A percentile compares a stretch with the other conserved stretches of the same genome.
Evolutionary conservation across 805 yeast species (phyloP).

Genomic region (Metschnikowia rubicola): DNA sequence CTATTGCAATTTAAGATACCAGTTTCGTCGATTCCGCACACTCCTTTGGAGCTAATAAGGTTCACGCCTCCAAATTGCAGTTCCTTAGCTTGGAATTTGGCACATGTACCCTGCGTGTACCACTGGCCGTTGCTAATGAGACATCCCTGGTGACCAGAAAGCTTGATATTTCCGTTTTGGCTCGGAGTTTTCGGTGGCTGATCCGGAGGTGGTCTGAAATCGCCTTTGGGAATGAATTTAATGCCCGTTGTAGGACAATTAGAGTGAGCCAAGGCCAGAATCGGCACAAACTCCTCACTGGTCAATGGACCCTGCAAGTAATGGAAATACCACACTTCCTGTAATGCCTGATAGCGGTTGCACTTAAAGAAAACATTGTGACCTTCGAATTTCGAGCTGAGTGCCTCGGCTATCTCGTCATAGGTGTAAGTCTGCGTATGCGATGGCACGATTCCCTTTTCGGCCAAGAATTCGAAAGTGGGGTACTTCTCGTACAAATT

Average conservation of each 20-base stretch:
- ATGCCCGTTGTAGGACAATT: constrained; percentile 72
- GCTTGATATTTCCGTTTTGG: constrained; percentile 37
- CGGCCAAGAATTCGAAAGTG: constrained; percentile 34
- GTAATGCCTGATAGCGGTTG: constrained; percentile 19
- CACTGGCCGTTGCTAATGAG: constrained; percentile 83
- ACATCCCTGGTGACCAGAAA: constrained; percentile 62
- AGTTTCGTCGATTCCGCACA: constrained; percentile 47
- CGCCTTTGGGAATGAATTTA: constrained; percentile 67
- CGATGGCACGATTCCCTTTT: constrained; percentile 37
- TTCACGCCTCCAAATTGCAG: constrained; percentile 73
- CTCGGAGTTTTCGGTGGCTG: constrained; percentile 18
- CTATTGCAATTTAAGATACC: constrained; percentile 16
- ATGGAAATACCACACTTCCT: constrained; percentile 28
- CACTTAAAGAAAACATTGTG: constrained; percentile 38
- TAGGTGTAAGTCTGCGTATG: constrained; percentile 30
- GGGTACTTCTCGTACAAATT: constrained; percentile 32
- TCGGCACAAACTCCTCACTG: constrained; percentile 43
- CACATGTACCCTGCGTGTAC: constrained; percentile 83
- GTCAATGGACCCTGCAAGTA: constrained; percentile 23
- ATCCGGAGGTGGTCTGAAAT: constrained; percentile 11
- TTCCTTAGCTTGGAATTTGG: constrained; percentile 56
- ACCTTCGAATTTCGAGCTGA: constrained; percentile 30
- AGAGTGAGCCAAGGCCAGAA: constrained; percentile 53
- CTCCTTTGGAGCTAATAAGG: constrained; percentile 67
- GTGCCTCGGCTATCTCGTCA: constrained; percentile 31